A percentile compares a stretch with the other conserved stretches of the same genome.
These are phyloP conservation scores for Panellus pusillus DNA, from an alignment of 768 basidiomycete genomes.

Conservation along the genomic window DNA sequence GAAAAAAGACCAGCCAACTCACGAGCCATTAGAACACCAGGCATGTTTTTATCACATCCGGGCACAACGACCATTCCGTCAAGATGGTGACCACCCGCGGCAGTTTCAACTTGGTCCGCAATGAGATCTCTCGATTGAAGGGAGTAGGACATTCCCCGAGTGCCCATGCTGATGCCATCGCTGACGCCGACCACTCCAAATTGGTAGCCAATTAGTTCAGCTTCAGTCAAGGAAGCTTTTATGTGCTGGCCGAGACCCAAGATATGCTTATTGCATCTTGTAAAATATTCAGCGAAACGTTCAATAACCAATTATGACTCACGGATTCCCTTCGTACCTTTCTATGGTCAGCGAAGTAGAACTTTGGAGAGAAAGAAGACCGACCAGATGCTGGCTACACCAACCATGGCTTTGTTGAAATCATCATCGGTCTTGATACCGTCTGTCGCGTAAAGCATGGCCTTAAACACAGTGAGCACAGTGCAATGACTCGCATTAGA, in stretches of 20 bases:
- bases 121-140: constrained; percentile 97
- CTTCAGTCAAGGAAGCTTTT: constrained; percentile 71
- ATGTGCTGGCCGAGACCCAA: constrained; percentile 85
- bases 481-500: constrained; percentile 11
- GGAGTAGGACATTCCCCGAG: constrained; percentile 91
- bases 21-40: constrained; percentile 98
- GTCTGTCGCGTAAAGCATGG: constrained; percentile 99
- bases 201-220: constrained; percentile 89
- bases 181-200: constrained; percentile 98
- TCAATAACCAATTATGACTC: constrained; percentile 34
- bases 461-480: constrained; percentile 48
- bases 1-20: constrained; percentile 33
- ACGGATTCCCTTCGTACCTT: constrained; percentile 99
- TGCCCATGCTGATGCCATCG: constrained; percentile 99
- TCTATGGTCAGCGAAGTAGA: constrained; percentile 17
- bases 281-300: constrained; percentile 4
- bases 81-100: constrained; percentile 95
- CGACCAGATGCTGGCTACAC: constrained; percentile 94
- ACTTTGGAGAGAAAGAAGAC: constrained; percentile 24
- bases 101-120: constrained; percentile 95
- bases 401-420: constrained; percentile 96
- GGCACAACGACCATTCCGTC: constrained; percentile 98
- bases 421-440: constrained; percentile 79
- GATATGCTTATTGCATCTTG: constrained; percentile 93
- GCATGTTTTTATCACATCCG: constrained; percentile 99